Base-by-base conservation (phyloP, 2,329 filamentous ascomycete genomes). In the Furcasterigmium furcatum region DNA sequence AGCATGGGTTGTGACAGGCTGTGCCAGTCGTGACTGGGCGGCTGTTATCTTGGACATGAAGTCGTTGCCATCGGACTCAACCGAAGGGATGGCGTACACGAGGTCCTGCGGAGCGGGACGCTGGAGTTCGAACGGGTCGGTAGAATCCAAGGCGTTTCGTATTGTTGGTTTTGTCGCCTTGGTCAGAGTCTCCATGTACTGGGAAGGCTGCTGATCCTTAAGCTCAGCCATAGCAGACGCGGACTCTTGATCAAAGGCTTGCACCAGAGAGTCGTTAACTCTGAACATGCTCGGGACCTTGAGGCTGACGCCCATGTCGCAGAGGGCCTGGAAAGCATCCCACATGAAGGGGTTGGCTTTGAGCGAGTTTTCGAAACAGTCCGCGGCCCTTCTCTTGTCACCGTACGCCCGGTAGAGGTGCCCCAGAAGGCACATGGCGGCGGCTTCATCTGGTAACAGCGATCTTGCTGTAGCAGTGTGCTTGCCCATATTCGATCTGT, bases 281-380 rank as follows among this genome's bases (percentile, higher is more conserved):
- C 84, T 90, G 70, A 96, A 99, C 51, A 96, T 87, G 58, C 95
- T 96, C 21, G 84, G 79, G 9, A 94, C 83, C 46, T 88, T 84
- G 45, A 97, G 77, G 53, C 84, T 84, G 38, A 90, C 85, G 4
- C 89, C 88, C 84, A 81, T 88, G 60, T 96, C 91, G 62, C 91
- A 96, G 8, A 99, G 77, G 14, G 82, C 86, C 19, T 85, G 84
- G 58, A 97, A 97, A 1, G 92, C 91, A 72, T 99, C 94, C 94
- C 94, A 99, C 80, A 96, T 94, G 66, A 97, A 92, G 2, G 94
- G 91, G 59, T 97, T 99, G 45, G 84, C 66, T 67, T 91, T 95
- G 57, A 99, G 71, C 6, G 91, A 83, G 49, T 95, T 90, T 54
- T 95, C 90, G 61, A 94, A 97, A 63, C 82, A 90, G 53, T 87